Evolutionary conservation across 2,329 filamentous ascomycete species (phyloP), one percentile per base, ranked within the genome.

Genomic region (Phaeosphaeriaceae sp.): DNA sequence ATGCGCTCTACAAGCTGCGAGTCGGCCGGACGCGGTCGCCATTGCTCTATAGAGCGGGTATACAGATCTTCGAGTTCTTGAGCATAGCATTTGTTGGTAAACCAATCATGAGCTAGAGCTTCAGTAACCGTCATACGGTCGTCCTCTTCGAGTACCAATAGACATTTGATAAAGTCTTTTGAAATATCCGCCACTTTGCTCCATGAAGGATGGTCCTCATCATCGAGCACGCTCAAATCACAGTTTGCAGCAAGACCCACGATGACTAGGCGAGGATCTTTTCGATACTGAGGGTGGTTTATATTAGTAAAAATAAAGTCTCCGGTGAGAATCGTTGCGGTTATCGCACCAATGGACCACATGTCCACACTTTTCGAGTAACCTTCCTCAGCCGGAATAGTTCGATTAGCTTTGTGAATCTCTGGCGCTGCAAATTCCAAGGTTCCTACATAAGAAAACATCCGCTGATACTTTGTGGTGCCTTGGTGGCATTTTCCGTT

Each of bases 301-400:
- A 72, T 65, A 21, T 58, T 68, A 13, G 64, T 70, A 51, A 83
- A 83, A 2, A 82, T 68, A 2, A 73, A 68, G 8, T 79, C 72
- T 12, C 80, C 81, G 0, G 78, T 79, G 13, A 86, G 70, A 12
- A 87, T 64, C 7, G 79, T 73, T 7, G 75, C 76, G 2, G 81
- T 74, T 2, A 86, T 74, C 38, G 77, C 78, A 5, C 84, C 84
- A n/a, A 87, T 60, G 0, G 83, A 83, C 83, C 83, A 87, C 66
- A 87, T 77, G 56, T 87, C 84, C 7, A 86, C 76, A 8, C 81
- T 77, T 60, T 80, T 79, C 21, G 81, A 83, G 63, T 86, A 86
- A 2, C 82, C 81, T 29, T 62, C 37, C 1, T 63, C 52, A 1
- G 32, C 28, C 7, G 61, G 59, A 20, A 63, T 67, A 23, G 50